Evolutionary conservation across 2,329 filamentous ascomycete genomes (phyloP), one percentile per base, ranked within the genome.

Genomic region (Trichophyton rubrum): DNA sequence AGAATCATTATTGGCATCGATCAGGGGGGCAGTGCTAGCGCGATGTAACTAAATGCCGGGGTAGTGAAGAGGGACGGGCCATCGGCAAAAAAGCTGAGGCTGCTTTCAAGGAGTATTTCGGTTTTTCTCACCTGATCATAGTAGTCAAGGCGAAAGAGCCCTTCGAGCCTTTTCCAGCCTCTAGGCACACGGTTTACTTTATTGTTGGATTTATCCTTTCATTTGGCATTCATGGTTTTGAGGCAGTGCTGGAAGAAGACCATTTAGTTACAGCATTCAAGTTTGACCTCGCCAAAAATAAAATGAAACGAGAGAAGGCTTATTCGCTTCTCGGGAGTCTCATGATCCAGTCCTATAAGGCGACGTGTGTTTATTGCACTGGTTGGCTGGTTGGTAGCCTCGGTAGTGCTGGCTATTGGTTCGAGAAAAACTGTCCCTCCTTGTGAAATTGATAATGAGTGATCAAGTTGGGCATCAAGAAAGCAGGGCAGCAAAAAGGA

Each of bases 381-480:
- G 49, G 49, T 53, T 53, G 49, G 49, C 11, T 13, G 22, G 49
- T 8, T 24, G 24, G 27, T 13, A 2, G 13, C 24, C 49, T 24
- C 22, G 13, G 4, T n/a, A 6, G 27, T 9, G 4, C 49, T 30
- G 22, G 49, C 22, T 11, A 53, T 53, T 53, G 49, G 22, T 17
- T n/a, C 13, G 6, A 30, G 27, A n/a, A 22, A 24, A 13, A 27
- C 4, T 15, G 49, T 47, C 6, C 22, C 9, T 53, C 24, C 27
- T 1, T 20, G 11, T 24, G 43, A 38, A 38, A 38, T 22, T 27
- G 33, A 11, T 11, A 33, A n/a, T 33, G n/a, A 40, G 24, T 15
- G 33, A 58, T n/a, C 17, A n/a, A 13, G 41, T 58, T 58, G 56
- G 56, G 56, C 56, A 58, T 47, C 56, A 58, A 58, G 30, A 41